Evolutionary conservation across 306 rosid genomes (phyloP).

Genomic region (Crotalaria pallida): DNA sequence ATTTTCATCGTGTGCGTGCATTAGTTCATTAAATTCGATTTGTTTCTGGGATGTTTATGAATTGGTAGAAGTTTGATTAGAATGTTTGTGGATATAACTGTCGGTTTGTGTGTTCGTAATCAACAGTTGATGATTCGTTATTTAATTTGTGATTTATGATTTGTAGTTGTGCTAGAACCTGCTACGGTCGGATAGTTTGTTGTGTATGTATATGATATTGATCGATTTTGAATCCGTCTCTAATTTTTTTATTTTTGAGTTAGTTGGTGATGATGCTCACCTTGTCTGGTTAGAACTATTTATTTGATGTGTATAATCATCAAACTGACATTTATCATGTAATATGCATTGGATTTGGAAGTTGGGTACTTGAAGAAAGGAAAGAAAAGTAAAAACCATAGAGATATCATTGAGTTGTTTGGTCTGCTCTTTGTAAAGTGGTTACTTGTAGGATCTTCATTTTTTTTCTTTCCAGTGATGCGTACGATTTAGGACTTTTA

Average conservation of each 20-base stretch:
- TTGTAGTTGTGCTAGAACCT: background rate
- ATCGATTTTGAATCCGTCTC: background rate
- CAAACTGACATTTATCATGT: background rate
- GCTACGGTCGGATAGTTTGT: background rate
- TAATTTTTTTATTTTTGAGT: background rate
- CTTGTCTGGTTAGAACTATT: background rate
- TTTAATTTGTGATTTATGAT: conserved; percentile 4
- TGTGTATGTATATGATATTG: background rate
- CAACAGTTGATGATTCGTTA: background rate
- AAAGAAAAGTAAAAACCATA: background rate
- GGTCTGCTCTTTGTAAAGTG: background rate
- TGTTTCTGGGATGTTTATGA: conserved; percentile 12
- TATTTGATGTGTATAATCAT: background rate
- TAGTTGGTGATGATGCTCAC: background rate
- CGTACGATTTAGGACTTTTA: conserved; percentile 6
- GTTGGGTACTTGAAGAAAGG: conserved; percentile 7
- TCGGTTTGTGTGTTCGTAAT: conserved; percentile 4
- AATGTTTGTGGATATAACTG: background rate
- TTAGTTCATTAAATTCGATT: background rate
- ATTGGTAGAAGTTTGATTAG: background rate
- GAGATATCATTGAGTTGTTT: conserved; percentile 14
- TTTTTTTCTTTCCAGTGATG: background rate
- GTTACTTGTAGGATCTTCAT: background rate
- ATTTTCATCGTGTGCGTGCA: background rate
- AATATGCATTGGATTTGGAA: no score